Percentiles rank a stretch among this genome's conserved stretches.
phyloP scores from a whole-genome alignment of 352 stramenopile genomes.

The Phytopythium montanum region DNA sequence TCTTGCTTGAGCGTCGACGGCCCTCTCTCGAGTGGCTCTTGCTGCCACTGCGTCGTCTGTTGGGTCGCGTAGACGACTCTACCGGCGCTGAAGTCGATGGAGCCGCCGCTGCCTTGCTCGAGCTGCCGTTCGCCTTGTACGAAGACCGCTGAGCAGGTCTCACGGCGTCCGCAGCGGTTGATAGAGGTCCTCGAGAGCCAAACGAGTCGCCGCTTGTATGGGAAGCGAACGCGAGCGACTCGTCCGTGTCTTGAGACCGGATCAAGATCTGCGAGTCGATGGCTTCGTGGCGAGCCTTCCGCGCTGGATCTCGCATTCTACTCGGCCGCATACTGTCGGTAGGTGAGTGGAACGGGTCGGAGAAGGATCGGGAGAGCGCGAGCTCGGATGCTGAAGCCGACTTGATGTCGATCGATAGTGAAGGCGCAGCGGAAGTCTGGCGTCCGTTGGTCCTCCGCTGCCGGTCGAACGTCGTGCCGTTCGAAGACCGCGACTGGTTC shows the following conservation, averaged over 20 bases:
- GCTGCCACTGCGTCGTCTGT: slow-evolving; percentile 3
- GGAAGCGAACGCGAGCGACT: neutral
- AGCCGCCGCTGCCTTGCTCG: neutral
- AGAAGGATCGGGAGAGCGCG: slow-evolving; percentile 49
- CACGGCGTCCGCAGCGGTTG: too few species aligned
- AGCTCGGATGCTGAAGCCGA: slow-evolving; percentile 25
- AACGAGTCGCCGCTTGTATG: neutral
- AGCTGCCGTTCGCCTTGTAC: neutral
- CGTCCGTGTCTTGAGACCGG: slow-evolving; percentile 41
- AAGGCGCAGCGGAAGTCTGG: slow-evolving; percentile 1
- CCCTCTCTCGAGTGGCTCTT: slow-evolving; percentile 4
- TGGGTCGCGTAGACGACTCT: neutral
- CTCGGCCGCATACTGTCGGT: slow-evolving; percentile 24
- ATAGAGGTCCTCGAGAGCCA: neutral
- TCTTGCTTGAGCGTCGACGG: neutral
- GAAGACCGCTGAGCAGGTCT: neutral
- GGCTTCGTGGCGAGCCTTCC: slow-evolving; percentile 21
- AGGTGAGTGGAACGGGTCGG: slow-evolving; percentile 59
- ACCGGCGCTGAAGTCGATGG: slow-evolving; percentile 2
- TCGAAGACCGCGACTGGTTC: slow-evolving; percentile 13
- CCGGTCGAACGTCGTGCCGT: slow-evolving; percentile 25
- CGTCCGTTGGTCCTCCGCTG: slow-evolving; percentile 22
- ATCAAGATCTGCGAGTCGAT: slow-evolving; percentile 47
- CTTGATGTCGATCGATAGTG: neutral
- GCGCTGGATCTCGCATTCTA: slow-evolving; percentile 24